Percentiles rank a stretch among this genome's conserved stretches.
Evolutionary conservation across 2,329 filamentous ascomycete species (phyloP).

Genomic region (Malbranchea zuffiana): DNA sequence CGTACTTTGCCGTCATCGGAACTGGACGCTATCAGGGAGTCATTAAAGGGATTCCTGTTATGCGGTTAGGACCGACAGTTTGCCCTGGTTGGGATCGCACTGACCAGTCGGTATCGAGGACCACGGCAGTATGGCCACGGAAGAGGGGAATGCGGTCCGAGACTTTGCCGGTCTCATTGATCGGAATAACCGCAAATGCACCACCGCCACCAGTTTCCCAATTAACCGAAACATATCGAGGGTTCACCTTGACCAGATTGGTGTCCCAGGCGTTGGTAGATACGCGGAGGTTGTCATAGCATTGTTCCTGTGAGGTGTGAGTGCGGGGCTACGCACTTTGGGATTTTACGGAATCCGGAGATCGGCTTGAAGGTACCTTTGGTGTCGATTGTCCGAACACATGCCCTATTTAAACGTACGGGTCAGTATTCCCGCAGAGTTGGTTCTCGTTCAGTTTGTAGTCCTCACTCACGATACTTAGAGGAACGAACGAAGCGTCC

Average conservation of each 20-base stretch:
- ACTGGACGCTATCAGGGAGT: constrained; percentile 79
- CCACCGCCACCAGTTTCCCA: constrained; percentile 95
- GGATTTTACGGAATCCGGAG: no score
- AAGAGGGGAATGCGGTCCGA: constrained; percentile 92
- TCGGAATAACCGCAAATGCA: constrained; percentile 89
- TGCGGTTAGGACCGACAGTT: constrained; percentile 16
- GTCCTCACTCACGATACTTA: constrained; percentile 57
- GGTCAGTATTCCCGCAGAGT: no score
- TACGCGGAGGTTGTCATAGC: constrained; percentile 95
- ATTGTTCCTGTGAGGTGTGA: constrained; percentile 56
- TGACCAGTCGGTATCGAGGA: constrained; percentile 95
- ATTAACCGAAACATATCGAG: constrained; percentile 92
- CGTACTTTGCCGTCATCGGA: constrained; percentile 83
- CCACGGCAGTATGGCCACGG: constrained; percentile 86
- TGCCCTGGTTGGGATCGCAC: constrained; percentile 19
- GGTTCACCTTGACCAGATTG: constrained; percentile 96
- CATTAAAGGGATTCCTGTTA: constrained; percentile 85
- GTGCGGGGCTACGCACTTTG: constrained; percentile 18
- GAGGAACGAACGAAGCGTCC: constrained; percentile 63
- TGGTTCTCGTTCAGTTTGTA: no score
- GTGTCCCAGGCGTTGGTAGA: constrained; percentile 99
- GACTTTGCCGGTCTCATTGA: constrained; percentile 78
- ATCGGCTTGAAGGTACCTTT: constrained; percentile 52
- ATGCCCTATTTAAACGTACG: no score
- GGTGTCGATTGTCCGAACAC: constrained; percentile 92